A percentile compares a stretch with the other conserved stretches of the same genome.
phyloP scores from a whole-genome alignment of 2,329 filamentous ascomycete genomes.

The Verticillium zaregamsianum region DNA sequence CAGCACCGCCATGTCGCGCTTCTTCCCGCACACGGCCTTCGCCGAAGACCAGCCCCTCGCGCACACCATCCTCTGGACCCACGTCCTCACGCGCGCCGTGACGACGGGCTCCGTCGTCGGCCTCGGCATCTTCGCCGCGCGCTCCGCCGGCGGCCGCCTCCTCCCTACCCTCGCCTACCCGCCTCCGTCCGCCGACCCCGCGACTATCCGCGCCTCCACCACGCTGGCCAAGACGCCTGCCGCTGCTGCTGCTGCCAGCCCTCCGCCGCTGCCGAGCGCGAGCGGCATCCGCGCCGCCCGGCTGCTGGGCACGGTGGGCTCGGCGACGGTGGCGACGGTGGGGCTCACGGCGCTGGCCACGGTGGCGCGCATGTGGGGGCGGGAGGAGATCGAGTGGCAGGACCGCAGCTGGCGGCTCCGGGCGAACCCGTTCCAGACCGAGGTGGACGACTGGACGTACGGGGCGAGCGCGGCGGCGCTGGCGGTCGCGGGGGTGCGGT shows the following conservation, averaged over 20 bases:
- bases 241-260: background rate
- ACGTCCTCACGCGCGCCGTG: constrained; percentile 54
- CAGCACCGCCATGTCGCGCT: constrained; percentile 47
- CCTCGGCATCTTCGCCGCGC: constrained; percentile 30
- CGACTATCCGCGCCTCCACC: constrained; percentile 3
- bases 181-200: background rate
- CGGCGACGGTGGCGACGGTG: constrained; percentile 39
- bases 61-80: constrained; percentile 51
- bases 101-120: constrained; percentile 49
- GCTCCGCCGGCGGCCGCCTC: constrained; percentile 22
- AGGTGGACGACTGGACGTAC: constrained; percentile 52
- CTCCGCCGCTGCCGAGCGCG: background rate
- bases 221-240: constrained; percentile 11
- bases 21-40: constrained; percentile 50
- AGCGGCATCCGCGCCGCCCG: constrained; percentile 8
- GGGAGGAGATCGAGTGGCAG: constrained; percentile 58
- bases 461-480: constrained; percentile 23
- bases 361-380: constrained; percentile 47
- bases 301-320: constrained; percentile 41
- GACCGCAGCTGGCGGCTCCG: constrained; percentile 60
- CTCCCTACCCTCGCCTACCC: background rate
- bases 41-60: constrained; percentile 59
- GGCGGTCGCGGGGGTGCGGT: constrained; percentile 21
- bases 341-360: constrained; percentile 39
- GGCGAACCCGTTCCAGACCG: constrained; percentile 52